These are phyloP conservation scores for Tulasnella sp. DNA, from an alignment of 768 basidiomycete species.

Conservation along the genomic window DNA sequence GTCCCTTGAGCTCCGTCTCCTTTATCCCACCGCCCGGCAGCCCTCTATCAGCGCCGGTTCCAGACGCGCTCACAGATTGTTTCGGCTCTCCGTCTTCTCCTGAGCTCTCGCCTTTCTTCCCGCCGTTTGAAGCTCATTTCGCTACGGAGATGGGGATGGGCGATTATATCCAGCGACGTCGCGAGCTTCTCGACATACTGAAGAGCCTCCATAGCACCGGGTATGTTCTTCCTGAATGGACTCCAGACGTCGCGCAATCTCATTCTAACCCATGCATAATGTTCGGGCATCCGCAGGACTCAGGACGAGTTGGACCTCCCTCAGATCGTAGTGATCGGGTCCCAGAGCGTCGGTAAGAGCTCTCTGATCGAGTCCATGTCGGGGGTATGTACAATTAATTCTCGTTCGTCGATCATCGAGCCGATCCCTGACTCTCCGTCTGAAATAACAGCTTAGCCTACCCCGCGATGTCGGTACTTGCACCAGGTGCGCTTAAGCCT, in stretches of 20 bases:
- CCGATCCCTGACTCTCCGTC: neutral
- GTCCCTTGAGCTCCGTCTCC: no score
- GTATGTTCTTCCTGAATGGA: neutral
- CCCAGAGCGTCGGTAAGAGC: slow-evolving; percentile 64
- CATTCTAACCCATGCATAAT: neutral
- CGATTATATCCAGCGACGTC: slow-evolving; percentile 16
- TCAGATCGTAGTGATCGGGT: slow-evolving; percentile 62
- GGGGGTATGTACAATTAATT: slow-evolving; percentile 2
- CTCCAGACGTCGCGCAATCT: neutral
- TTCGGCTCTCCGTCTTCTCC: no score
- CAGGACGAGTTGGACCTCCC: slow-evolving; percentile 53
- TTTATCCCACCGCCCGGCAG: no score
- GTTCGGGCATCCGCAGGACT: neutral
- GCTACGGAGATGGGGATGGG: no score
- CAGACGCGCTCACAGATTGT: no score
- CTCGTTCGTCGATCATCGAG: neutral
- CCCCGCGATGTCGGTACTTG: slow-evolving; percentile 64
- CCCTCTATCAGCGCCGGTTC: no score
- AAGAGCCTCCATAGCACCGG: slow-evolving; percentile 9
- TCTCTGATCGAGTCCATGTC: slow-evolving; percentile 70
- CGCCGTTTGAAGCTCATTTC: no score
- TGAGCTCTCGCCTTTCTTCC: no score
- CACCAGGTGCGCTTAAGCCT: slow-evolving; percentile 38
- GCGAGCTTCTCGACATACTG: slow-evolving; percentile 7
- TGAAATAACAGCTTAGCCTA: slow-evolving; percentile 37